Evolutionary conservation across 2,329 filamentous ascomycete species (phyloP), one percentile per base, ranked within the genome.

Genomic region (Exserohilum rostratum): DNA sequence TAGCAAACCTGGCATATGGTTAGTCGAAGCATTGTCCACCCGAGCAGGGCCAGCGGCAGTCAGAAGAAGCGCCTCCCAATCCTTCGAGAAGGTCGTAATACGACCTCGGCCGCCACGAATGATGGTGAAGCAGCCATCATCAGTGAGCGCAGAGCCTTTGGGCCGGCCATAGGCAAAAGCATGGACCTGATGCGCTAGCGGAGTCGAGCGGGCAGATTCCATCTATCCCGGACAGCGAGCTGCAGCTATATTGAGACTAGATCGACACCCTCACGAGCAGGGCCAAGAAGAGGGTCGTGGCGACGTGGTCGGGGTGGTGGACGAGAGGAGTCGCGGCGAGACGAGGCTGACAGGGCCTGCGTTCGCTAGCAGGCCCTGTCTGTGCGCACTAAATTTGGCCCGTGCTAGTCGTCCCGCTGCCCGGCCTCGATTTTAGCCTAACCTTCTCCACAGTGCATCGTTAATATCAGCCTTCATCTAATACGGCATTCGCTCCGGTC

Each of bases 391-490:
- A 34, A 64, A 56, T 59, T 47, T 56, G 53, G 62, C 69, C 56
- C 59, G 56, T 67, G 64, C 60, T 60, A 66, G 55, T 50, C 58
- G 39, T 47, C 46, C 51, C 55, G 42, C 51, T 53, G 42, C 38
- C 55, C 65, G 55, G 59, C 53, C 54, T 47, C 48, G 45, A 49
- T 46, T 71, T 71, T 70, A 72, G 68, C 70, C 69, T 72, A 61
- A 66, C 69, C 43, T 48, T 53, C 46, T 60, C 64, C 50, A 61
- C 64, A 55, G 63, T 60, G 58, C 56, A 43, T 55, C 50, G 53
- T 66, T 66, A 67, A 71, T 72, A 69, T 71, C 63, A 50, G 38
- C 6, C 52, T 43, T 64, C 65, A 69, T 69, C 57, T 64, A 70
- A 61, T 57, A 53, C 55, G 55, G 60, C 57, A 53, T 48, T 57